Base-by-base conservation (phyloP, 1,284 basidiomycete species). In the Porogramme epimiltina region DNA sequence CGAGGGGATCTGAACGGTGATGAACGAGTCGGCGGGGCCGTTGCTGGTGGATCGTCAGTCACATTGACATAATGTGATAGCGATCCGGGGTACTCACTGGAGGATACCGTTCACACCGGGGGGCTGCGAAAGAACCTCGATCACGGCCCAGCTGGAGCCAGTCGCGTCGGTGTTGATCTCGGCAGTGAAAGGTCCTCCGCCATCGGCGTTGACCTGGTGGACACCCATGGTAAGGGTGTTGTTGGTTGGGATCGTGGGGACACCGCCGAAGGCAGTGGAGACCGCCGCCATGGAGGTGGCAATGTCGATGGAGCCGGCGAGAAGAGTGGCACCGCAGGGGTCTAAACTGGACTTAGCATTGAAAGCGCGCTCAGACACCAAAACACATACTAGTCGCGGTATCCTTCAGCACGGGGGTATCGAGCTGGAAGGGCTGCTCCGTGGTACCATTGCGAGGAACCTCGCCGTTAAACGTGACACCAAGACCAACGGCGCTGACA, bases 401-500 rank as follows among this genome's bases (percentile, higher is more conserved):
- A 40, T 51, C 41, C 50, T 51, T 51, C 39, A 51, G 13, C 20
- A 51, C 50, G 25, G 50, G 50, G 0, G 50, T 51, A 25, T 51
- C 50, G 34, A 51, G 44, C 50, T 51, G 50, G 50, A 51, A 51
- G n/a, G 50, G 50, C 50, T 51, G 50, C 45, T 51, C 50, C 31
- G 45, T 47, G 45, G 50, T 51, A 18, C 50, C 50, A 23, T 44
- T 43, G 8, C 50, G 50, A 15, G 44, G 38, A 22, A 51, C 50
- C 50, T 51, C 50, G 9, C 50, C 50, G 34, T 51, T 51, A 34
- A 51, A 51, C 31, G 50, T 42, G n/a, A 51, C 50, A 42, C 50
- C 50, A 25, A 51, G 50, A 19, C 45, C 44, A 22, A 51, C n/a
- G 26, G 43, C 50, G 45, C 40, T 47, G 23, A 51, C 25, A 19